Percentiles rank a stretch among this genome's conserved stretches.
Conservation (phyloP, 2,329 filamentous ascomycete genomes). For the Fusarium pseudonygamai region DNA sequence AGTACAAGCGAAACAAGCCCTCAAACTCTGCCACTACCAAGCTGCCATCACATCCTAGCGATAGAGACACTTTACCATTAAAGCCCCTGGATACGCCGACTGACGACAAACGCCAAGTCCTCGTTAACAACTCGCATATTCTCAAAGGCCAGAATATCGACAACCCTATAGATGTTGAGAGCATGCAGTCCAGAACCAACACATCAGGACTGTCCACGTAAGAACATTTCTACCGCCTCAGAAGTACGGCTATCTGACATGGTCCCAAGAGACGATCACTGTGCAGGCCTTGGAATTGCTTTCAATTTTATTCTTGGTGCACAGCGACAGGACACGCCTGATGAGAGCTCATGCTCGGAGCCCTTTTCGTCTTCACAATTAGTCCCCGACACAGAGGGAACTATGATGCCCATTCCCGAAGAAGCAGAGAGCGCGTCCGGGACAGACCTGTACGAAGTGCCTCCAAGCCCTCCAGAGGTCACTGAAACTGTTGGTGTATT, state of each 20-base stretch:
- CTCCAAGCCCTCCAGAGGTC: neutral
- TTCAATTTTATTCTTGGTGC: neutral
- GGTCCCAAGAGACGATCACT: neutral
- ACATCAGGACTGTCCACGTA: neutral
- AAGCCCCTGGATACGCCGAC: neutral
- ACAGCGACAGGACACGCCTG: neutral
- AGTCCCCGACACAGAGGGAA: neutral
- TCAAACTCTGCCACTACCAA: neutral
- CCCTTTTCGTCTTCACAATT: neutral
- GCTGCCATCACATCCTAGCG: neutral
- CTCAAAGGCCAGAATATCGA: neutral
- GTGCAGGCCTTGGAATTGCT: too few species aligned
- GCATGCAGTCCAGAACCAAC: neutral
- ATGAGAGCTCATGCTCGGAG: neutral
- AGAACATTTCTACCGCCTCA: neutral
- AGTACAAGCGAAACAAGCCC: constrained; percentile 4
- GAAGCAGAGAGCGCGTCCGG: neutral
- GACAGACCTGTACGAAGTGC: neutral
- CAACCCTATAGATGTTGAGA: constrained; percentile 12
- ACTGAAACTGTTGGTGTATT: neutral
- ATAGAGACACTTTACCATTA: neutral
- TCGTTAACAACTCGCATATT: neutral
- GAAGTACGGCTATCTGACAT: neutral
- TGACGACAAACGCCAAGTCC: neutral
- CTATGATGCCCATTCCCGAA: neutral